Percentiles rank a stretch among this genome's conserved stretches.
phyloP scores from a whole-genome alignment of 768 basidiomycete species.

The Thelephora ganbajun region DNA sequence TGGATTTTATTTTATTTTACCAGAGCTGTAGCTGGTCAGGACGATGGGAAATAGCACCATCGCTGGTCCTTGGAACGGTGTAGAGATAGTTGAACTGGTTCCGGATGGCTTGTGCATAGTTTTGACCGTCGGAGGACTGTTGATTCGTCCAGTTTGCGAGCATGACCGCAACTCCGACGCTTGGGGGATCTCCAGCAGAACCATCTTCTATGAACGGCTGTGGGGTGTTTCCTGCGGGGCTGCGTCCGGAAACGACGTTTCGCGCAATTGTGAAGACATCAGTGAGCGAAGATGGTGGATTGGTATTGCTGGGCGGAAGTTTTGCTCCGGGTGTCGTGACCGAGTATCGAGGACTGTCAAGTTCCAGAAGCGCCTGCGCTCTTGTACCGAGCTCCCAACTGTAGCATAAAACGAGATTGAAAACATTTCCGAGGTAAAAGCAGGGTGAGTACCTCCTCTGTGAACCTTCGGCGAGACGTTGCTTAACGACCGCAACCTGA shows the following conservation, averaged over 20 bases:
- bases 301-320: conserved; percentile 15
- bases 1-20: conserved; percentile 22
- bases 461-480: conserved; percentile 26
- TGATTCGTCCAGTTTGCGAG: conserved; percentile 41
- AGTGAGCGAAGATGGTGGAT: conserved; percentile 20
- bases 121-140: conserved; percentile 22
- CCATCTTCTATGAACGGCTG: conserved; percentile 44
- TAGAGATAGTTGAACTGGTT: conserved; percentile 53
- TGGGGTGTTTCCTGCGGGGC: conserved; percentile 30
- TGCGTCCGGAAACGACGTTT: conserved; percentile 32
- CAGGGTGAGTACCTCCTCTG: conserved; percentile 21
- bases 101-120: conserved; percentile 49
- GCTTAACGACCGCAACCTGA: conserved; percentile 22
- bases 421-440: not conserved
- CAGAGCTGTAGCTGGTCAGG: conserved; percentile 57
- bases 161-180: conserved; percentile 59
- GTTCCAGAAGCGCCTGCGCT: conserved; percentile 36
- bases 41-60: conserved; percentile 78
- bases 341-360: conserved; percentile 29
- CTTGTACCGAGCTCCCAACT: conserved; percentile 45
- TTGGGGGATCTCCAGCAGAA: conserved; percentile 68
- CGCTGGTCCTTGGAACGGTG: conserved; percentile 42
- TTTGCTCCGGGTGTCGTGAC: conserved; percentile 18
- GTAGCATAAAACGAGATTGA: not conserved
- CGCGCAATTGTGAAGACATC: conserved; percentile 46